Evolutionary conservation across 2,329 filamentous ascomycete genomes (phyloP).

Genomic region (Talaromyces albobiverticillius): DNA sequence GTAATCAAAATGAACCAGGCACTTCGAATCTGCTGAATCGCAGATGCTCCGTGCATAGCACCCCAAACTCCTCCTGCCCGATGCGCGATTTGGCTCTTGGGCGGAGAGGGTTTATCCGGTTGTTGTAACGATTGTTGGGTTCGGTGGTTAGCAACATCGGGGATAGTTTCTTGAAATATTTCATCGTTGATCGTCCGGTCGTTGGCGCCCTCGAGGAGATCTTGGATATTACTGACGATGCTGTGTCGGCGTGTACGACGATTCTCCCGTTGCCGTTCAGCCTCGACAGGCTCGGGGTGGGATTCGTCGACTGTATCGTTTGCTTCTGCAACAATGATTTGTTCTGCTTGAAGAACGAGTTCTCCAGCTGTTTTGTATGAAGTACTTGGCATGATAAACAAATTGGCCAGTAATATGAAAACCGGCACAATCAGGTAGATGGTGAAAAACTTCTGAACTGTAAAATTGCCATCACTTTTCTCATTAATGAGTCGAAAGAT

Average conservation of each 20-base stretch:
- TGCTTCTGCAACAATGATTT: constrained; percentile 51
- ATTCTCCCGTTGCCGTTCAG: constrained; percentile 50
- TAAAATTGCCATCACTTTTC: constrained; percentile 55
- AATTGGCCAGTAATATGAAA: constrained; percentile 63
- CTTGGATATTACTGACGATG: constrained; percentile 68
- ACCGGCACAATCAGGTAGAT: constrained; percentile 68
- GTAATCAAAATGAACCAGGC: constrained; percentile 85
- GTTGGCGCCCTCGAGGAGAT: constrained; percentile 58
- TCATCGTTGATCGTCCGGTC: constrained; percentile 17
- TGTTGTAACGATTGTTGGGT: constrained; percentile 9
- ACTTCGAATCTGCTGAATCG: constrained; percentile 69
- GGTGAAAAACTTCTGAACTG: constrained; percentile 67
- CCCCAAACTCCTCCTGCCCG: constrained; percentile 70
- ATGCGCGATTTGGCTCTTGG: constrained; percentile 12
- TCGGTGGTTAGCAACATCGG: constrained; percentile 6
- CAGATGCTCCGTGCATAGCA: constrained; percentile 71
- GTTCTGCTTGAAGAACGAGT: constrained; percentile 69
- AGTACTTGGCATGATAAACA: constrained; percentile 68
- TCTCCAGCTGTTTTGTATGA: constrained; percentile 86
- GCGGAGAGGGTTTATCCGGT: constrained; percentile 26
- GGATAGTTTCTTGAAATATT: constrained; percentile 17
- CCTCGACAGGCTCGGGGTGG: constrained; percentile 46
- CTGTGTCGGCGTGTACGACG: constrained; percentile 60
- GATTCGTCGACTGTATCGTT: constrained; percentile 56
- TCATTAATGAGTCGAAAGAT: constrained; percentile 70